phyloP scores from a whole-genome alignment of 2,329 filamentous ascomycete species.

The Helminthosporium solani region DNA sequence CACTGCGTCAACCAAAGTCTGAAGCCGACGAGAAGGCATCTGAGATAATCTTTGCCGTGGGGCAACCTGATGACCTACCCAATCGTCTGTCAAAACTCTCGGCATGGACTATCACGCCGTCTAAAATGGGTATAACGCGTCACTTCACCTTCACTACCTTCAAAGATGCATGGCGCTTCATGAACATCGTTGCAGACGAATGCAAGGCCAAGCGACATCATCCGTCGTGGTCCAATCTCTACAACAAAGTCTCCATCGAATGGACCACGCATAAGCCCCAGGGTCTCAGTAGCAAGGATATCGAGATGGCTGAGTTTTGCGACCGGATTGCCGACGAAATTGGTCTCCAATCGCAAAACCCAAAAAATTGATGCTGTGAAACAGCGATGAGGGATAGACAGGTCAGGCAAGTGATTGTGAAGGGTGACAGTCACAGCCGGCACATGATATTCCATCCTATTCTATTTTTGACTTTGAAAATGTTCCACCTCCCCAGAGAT shows the following conservation, averaged over 20 bases:
- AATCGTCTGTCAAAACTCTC: conserved; percentile 24
- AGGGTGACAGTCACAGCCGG: not conserved
- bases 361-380: not conserved
- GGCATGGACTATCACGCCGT: conserved; percentile 27
- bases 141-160: conserved; percentile 33
- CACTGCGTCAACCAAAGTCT: not conserved
- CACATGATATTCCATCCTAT: too few relatives aligned
- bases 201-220: conserved; percentile 37
- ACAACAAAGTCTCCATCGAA: conserved; percentile 35
- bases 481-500: too few relatives aligned
- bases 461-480: too few relatives aligned
- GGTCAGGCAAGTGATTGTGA: not conserved
- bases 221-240: conserved; percentile 37
- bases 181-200: conserved; percentile 35
- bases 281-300: conserved; percentile 38
- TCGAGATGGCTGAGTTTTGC: conserved; percentile 41
- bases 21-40: conserved; percentile 5
- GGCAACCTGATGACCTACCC: conserved; percentile 30
- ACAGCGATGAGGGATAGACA: not conserved
- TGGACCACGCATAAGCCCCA: conserved; percentile 41
- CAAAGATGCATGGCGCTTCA: conserved; percentile 36
- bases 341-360: conserved; percentile 19
- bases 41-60: conserved; percentile 28
- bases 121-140: conserved; percentile 28
- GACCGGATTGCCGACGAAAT: conserved; percentile 29